Evolutionary conservation across 345 rosid species (phyloP).

Genomic region (Odontarrhena argentea): DNA sequence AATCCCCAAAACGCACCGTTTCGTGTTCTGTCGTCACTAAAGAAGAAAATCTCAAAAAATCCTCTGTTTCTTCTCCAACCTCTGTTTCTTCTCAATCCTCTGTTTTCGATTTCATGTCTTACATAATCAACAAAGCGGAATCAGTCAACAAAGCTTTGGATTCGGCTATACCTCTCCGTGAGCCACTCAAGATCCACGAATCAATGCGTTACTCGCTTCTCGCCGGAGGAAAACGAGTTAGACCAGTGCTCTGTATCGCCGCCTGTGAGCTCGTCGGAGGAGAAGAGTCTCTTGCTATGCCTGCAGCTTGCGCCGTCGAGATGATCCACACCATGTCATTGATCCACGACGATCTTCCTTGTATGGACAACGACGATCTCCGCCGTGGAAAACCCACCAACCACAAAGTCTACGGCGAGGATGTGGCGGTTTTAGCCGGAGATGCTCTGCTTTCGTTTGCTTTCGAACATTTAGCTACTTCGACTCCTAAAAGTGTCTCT

Average conservation of each 20-base stretch:
- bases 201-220: slow-evolving; percentile 94
- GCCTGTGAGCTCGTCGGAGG: slow-evolving; percentile 92
- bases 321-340: slow-evolving; percentile 97
- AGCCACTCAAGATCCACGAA: slow-evolving; percentile 80
- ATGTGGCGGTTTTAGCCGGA: slow-evolving; percentile 84
- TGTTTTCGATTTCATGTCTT: slow-evolving; percentile 72
- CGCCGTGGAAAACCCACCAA: slow-evolving; percentile 96
- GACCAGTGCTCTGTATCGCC: slow-evolving; percentile 82
- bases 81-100: slow-evolving; percentile 23
- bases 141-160: slow-evolving; percentile 73
- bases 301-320: slow-evolving; percentile 86
- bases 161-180: slow-evolving; percentile 58
- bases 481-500: slow-evolving; percentile 47
- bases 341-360: slow-evolving; percentile 92
- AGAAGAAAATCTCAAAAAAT: slow-evolving; percentile 39
- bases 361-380: slow-evolving; percentile 94
- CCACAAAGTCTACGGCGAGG: slow-evolving; percentile 82
- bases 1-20: slow-evolving; percentile 16
- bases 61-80: slow-evolving; percentile 28
- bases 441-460: slow-evolving; percentile 81
- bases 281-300: slow-evolving; percentile 63
- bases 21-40: slow-evolving; percentile 59
- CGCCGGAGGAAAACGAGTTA: slow-evolving; percentile 86
- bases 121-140: slow-evolving; percentile 63
- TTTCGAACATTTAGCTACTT: slow-evolving; percentile 70